phyloP scores from a whole-genome alignment of 306 rosid genomes.

The Prunus mira region DNA sequence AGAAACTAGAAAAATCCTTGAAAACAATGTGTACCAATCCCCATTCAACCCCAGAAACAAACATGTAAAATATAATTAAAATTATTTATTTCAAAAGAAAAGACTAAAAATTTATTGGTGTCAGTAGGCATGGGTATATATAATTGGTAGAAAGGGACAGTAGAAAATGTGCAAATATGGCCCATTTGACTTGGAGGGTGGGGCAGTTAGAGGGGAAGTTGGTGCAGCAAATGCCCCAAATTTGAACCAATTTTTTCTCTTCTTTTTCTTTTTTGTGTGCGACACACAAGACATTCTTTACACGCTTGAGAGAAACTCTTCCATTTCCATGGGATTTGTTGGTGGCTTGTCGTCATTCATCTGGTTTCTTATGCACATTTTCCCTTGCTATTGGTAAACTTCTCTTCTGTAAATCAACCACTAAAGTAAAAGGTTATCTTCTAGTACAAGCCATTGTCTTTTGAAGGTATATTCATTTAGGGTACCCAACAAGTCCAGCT shows the following conservation, averaged over 20 bases:
- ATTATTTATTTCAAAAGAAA: conserved; percentile 6
- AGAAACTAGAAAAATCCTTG: conserved; percentile 31
- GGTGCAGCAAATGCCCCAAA: conserved; percentile 62
- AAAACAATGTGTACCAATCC: conserved; percentile 26
- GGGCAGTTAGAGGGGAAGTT: conserved; percentile 77
- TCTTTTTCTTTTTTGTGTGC: conserved; percentile 8
- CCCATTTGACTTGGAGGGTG: conserved; percentile 56
- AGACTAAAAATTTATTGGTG: conserved; percentile 18
- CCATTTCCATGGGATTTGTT: conserved; percentile 43
- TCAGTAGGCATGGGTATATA: neutral
- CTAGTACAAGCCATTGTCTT: conserved; percentile 30
- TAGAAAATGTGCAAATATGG: conserved; percentile 32
- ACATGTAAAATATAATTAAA: neutral
- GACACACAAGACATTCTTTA: conserved; percentile 27
- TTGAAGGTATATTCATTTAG: too few relatives aligned
- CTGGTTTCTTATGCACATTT: conserved; percentile 38
- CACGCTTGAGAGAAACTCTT: conserved; percentile 53
- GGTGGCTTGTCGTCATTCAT: conserved; percentile 46
- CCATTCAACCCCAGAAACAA: conserved; percentile 17
- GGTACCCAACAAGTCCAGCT: neutral
- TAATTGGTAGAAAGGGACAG: conserved; percentile 39
- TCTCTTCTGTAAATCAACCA: conserved; percentile 16
- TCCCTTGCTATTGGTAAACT: conserved; percentile 17
- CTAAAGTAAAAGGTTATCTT: conserved; percentile 48
- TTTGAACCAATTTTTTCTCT: conserved; percentile 23